phyloP scores from a whole-genome alignment of 2,329 filamentous ascomycete species.

The Dactylellina parvicollis region DNA sequence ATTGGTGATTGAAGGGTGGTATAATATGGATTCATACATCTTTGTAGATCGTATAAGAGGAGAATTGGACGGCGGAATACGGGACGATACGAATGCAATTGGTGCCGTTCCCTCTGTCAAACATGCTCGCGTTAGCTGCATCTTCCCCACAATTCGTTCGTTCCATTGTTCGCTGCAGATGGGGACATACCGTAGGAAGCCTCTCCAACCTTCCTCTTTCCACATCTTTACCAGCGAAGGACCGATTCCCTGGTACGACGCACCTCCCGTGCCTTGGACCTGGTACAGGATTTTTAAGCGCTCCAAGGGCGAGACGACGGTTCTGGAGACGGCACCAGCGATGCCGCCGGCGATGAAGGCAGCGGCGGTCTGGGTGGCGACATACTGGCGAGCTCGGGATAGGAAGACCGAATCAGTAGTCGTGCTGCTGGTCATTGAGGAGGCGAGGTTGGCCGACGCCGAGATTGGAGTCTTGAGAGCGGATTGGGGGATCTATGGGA shows the following conservation, averaged over 20 bases:
- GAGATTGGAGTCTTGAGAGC: conserved; percentile 40
- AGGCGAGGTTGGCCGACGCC: conserved; percentile 45
- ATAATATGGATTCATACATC: conserved; percentile 69
- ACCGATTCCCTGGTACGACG: conserved; percentile 91
- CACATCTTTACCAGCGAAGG: conserved; percentile 95
- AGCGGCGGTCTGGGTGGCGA: conserved; percentile 86
- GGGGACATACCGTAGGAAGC: conserved; percentile 78
- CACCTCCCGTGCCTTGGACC: conserved; percentile 86
- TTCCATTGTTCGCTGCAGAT: no score
- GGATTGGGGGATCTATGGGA: conserved; percentile 26
- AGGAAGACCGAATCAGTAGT: conserved; percentile 23
- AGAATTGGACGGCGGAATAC: conserved; percentile 97
- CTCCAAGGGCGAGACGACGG: conserved; percentile 94
- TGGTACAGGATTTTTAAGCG: conserved; percentile 98
- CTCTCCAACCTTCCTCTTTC: conserved; percentile 93
- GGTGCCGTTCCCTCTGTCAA: conserved; percentile 79
- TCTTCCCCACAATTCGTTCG: conserved; percentile 9
- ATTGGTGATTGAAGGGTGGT: not conserved
- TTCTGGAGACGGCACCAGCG: conserved; percentile 95
- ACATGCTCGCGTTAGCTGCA: conserved; percentile 23
- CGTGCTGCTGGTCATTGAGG: conserved; percentile 52
- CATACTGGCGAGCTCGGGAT: conserved; percentile 60
- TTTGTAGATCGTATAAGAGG: conserved; percentile 97
- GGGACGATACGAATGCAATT: conserved; percentile 98
- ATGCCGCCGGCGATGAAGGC: conserved; percentile 94